phyloP scores from a whole-genome alignment of 805 yeast species.

The Candida morakotiae region DNA sequence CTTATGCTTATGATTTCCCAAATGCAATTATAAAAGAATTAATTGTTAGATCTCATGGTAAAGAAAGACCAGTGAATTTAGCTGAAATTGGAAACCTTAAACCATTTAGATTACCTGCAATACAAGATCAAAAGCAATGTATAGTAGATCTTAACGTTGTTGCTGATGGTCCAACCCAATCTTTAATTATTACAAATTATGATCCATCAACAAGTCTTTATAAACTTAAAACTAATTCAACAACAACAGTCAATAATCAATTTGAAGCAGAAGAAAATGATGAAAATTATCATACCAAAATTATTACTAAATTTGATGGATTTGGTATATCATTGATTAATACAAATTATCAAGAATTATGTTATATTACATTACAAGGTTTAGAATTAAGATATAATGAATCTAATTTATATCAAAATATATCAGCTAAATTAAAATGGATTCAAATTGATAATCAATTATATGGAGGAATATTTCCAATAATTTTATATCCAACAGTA shows the following conservation, averaged over 20 bases:
- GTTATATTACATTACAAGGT: slow-evolving; percentile 81
- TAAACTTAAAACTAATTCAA: slow-evolving; percentile 39
- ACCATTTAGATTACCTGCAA: slow-evolving; percentile 73
- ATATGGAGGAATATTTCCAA: slow-evolving; percentile 85
- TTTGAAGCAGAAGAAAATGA: slow-evolving; percentile 55
- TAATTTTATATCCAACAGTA: slow-evolving; percentile 83
- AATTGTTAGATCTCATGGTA: slow-evolving; percentile 64
- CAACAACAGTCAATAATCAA: slow-evolving; percentile 26
- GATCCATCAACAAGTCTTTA: slow-evolving; percentile 76
- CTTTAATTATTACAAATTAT: slow-evolving; percentile 77
- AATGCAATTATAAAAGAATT: slow-evolving; percentile 83
- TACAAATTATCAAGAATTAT: slow-evolving; percentile 65
- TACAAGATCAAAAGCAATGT: slow-evolving; percentile 31
- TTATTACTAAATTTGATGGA: slow-evolving; percentile 72
- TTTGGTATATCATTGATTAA: slow-evolving; percentile 84
- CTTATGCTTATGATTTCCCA: slow-evolving; percentile 97
- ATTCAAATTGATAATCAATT: slow-evolving; percentile 90
- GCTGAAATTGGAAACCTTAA: slow-evolving; percentile 90
- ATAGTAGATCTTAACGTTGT: slow-evolving; percentile 86
- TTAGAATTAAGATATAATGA: slow-evolving; percentile 77
- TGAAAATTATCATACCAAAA: slow-evolving; percentile 47
- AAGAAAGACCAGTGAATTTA: slow-evolving; percentile 74
- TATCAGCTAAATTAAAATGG: slow-evolving; percentile 86
- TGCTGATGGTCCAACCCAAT: slow-evolving; percentile 94
- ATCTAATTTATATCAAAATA: slow-evolving; percentile 77